Percentiles rank a stretch among this genome's conserved stretches.
Conservation (phyloP, 2,329 filamentous ascomycete genomes). For the Thelonectria rubi region DNA sequence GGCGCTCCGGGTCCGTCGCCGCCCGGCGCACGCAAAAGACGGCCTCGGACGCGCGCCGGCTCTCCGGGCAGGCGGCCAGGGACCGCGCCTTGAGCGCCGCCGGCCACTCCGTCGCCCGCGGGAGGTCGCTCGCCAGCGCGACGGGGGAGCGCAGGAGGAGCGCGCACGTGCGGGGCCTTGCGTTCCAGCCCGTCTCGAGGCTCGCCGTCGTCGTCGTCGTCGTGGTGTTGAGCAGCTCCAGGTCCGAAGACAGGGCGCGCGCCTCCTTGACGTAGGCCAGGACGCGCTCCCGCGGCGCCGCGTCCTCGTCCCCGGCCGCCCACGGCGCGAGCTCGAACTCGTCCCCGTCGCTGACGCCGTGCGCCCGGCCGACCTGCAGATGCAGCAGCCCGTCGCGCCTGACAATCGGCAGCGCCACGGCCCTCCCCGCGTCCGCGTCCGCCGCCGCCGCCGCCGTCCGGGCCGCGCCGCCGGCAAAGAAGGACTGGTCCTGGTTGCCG, state of each 20-base stretch:
- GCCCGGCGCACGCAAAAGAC: background rate
- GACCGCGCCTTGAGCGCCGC: background rate
- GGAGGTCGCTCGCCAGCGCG: background rate
- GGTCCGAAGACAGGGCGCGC: background rate
- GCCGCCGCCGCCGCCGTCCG: background rate
- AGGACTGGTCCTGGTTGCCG: conserved; percentile 27
- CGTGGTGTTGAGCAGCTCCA: background rate
- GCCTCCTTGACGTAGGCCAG: background rate
- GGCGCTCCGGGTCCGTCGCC: background rate
- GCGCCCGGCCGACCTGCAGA: conserved; percentile 20
- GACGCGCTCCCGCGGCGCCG: background rate
- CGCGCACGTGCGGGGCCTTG: background rate
- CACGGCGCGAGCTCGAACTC: conserved; percentile 16
- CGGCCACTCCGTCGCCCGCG: accelerated
- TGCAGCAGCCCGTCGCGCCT: background rate
- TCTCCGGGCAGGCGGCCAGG: background rate
- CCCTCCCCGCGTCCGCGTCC: background rate
- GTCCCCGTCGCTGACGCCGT: conserved; percentile 20
- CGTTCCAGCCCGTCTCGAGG: background rate
- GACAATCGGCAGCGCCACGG: background rate
- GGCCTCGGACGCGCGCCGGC: background rate
- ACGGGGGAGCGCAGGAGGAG: background rate
- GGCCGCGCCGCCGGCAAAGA: conserved; percentile 16
- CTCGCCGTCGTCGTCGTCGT: too few relatives aligned
- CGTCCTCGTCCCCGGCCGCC: background rate